Percentiles rank a stretch among this genome's conserved stretches.
These are phyloP conservation scores for Manihot esculenta DNA, from an alignment of 441 rosid species.

Conservation along the genomic window DNA sequence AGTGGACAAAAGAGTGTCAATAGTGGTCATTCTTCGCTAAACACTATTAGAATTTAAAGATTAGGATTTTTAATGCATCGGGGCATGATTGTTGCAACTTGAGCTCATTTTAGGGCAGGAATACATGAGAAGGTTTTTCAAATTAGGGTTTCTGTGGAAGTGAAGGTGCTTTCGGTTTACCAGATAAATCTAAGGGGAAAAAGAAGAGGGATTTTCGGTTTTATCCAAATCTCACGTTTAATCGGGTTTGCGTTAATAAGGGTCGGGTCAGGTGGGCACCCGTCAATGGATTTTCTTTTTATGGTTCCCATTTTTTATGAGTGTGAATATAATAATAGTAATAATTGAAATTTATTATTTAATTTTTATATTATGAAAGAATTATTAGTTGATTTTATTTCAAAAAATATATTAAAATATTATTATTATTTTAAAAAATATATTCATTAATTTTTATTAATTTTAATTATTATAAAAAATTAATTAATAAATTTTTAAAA, in stretches of 20 bases:
- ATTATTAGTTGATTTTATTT: too few relatives aligned
- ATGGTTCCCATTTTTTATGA: neutral
- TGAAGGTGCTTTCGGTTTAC: neutral
- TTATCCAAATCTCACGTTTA: neutral
- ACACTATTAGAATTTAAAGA: neutral
- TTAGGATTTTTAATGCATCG: neutral
- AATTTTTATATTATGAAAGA: too few relatives aligned
- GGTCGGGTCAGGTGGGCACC: neutral
- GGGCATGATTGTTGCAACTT: neutral
- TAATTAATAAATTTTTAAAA: too few relatives aligned
- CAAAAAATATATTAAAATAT: too few relatives aligned
- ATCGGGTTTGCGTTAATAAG: neutral
- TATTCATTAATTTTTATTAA: too few relatives aligned
- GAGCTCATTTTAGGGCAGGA: neutral
- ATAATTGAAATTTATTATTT: too few relatives aligned
- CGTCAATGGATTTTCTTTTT: neutral
- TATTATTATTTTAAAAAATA: too few relatives aligned
- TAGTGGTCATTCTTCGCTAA: constrained; percentile 42
- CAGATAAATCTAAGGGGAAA: too few relatives aligned
- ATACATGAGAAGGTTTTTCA: neutral
- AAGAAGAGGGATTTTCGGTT: neutral
- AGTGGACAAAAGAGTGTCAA: constrained; percentile 47
- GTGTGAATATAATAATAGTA: too few relatives aligned
- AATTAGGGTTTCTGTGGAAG: neutral
- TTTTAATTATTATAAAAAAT: too few relatives aligned